phyloP scores from a whole-genome alignment of 495 filamentous ascomycete species.

The Hypomontagnella monticulosa region DNA sequence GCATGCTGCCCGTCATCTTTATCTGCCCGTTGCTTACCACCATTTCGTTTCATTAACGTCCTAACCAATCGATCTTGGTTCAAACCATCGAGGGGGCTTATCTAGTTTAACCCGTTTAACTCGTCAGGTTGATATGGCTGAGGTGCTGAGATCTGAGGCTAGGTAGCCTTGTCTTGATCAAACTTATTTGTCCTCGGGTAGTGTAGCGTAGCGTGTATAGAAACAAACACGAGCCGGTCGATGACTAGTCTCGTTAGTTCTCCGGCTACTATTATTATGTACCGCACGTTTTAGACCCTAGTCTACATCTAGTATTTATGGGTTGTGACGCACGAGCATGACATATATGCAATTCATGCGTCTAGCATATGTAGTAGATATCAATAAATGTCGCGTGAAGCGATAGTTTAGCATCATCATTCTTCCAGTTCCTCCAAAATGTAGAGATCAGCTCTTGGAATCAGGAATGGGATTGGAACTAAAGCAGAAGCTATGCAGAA shows the following conservation, averaged over 20 bases:
- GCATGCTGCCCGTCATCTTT: constrained; percentile 28
- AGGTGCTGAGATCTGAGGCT: constrained; percentile 34
- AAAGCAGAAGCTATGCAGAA: background rate
- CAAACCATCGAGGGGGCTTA: background rate
- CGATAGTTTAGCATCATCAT: background rate
- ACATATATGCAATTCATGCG: constrained; percentile 6
- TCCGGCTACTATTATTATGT: constrained; percentile 9
- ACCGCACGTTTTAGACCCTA: constrained; percentile 15
- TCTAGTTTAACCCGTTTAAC: background rate
- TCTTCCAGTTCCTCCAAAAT: background rate
- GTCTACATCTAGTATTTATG: constrained; percentile 7
- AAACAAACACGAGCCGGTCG: constrained; percentile 5
- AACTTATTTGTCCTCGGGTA: constrained; percentile 18
- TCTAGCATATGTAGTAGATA: background rate
- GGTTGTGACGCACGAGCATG: constrained; percentile 31
- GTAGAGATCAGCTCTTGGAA: background rate
- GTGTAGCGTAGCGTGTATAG: constrained; percentile 12
- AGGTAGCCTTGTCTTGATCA: constrained; percentile 38
- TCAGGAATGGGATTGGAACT: background rate
- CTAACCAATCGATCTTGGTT: constrained; percentile 13
- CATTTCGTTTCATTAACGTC: constrained; percentile 7
- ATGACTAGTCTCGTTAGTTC: too few relatives aligned
- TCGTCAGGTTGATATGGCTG: constrained; percentile 14
- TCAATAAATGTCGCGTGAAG: constrained; percentile 3
- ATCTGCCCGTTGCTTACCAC: constrained; percentile 13